Evolutionary conservation across 139 green algal genomes (phyloP), one percentile per base, ranked within the genome.

Genomic region (Dunaliella sp.): DNA sequence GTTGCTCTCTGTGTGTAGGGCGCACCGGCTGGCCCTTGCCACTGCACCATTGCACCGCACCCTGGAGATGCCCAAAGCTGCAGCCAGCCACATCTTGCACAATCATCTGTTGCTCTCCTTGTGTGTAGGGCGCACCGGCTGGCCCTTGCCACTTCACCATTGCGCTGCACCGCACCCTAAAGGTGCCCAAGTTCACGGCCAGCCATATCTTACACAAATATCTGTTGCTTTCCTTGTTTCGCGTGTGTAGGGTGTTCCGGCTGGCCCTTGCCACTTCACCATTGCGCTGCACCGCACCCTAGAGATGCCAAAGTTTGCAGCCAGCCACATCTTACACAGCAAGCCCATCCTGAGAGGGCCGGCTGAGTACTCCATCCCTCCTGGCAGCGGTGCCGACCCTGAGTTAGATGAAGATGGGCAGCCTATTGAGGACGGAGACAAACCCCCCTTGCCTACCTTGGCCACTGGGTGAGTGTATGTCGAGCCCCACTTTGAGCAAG

Each of bases 181-280:
- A n/a, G n/a, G n/a, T n/a, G n/a, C n/a, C n/a, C n/a, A n/a, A n/a
- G n/a, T n/a, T 89, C 58, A 86, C 88, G 24, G 89, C 89, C 3
- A 36, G 65, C 1, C 87, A 92, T 87, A 92, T 94, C 80, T 80
- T 92, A 16, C 79, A 88, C 74, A n/a, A n/a, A n/a, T n/a, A n/a
- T n/a, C n/a, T n/a, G n/a, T n/a, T n/a, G n/a, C n/a, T n/a, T n/a
- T n/a, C n/a, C n/a, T n/a, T n/a, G n/a, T n/a, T n/a, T n/a, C n/a
- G n/a, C n/a, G n/a, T n/a, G n/a, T n/a, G n/a, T 16, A 65, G 83
- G 91, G 92, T 2, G 38, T 95, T 48, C 91, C 93, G 24, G 87
- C 90, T 73, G 93, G 93, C 16, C 59, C 87, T 1, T 92, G 88
- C 85, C 90, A 38, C 28, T 96, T 93, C 88, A 94, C 86, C 48